phyloP scores from a whole-genome alignment of 2,329 filamentous ascomycete species.

The Colletotrichum limetticola region DNA sequence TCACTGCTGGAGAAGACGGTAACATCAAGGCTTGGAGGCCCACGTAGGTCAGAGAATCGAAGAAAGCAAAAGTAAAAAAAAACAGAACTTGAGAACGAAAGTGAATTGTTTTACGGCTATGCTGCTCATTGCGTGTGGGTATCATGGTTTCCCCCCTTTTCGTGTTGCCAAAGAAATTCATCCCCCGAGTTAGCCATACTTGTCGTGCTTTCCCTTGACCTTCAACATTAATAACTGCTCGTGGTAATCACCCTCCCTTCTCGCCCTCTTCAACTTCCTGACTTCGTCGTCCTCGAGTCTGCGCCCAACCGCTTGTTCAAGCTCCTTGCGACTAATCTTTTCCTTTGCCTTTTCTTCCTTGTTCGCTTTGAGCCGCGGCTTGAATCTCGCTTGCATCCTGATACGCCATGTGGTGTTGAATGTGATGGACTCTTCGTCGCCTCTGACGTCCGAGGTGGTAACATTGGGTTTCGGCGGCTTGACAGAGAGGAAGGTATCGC shows the following conservation, averaged over 20 bases:
- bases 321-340: slow-evolving; percentile 86
- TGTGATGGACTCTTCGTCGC: slow-evolving; percentile 75
- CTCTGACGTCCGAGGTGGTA: slow-evolving; percentile 73
- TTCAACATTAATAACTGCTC: slow-evolving; percentile 87
- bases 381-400: slow-evolving; percentile 95
- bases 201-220: slow-evolving; percentile 93
- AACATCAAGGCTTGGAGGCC: slow-evolving; percentile 66
- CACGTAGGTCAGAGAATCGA: not conserved
- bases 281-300: slow-evolving; percentile 87
- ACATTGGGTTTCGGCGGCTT: slow-evolving; percentile 63
- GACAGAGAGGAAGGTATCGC: slow-evolving; percentile 76
- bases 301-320: slow-evolving; percentile 84
- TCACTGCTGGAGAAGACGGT: slow-evolving; percentile 69
- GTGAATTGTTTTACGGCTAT: not conserved
- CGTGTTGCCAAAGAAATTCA: not conserved
- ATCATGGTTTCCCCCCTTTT: slow-evolving; percentile 16
- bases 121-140: slow-evolving; percentile 18
- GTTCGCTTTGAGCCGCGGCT: slow-evolving; percentile 80
- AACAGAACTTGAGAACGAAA: not conserved
- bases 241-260: slow-evolving; percentile 89
- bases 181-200: slow-evolving; percentile 62
- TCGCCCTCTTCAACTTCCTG: slow-evolving; percentile 81
- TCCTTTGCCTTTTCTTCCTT: slow-evolving; percentile 87
- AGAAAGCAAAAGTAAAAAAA: not conserved
- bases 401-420: slow-evolving; percentile 81